Evolutionary conservation across 164 flowering plant genomes (phyloP).

Genomic region (Santalum album): DNA sequence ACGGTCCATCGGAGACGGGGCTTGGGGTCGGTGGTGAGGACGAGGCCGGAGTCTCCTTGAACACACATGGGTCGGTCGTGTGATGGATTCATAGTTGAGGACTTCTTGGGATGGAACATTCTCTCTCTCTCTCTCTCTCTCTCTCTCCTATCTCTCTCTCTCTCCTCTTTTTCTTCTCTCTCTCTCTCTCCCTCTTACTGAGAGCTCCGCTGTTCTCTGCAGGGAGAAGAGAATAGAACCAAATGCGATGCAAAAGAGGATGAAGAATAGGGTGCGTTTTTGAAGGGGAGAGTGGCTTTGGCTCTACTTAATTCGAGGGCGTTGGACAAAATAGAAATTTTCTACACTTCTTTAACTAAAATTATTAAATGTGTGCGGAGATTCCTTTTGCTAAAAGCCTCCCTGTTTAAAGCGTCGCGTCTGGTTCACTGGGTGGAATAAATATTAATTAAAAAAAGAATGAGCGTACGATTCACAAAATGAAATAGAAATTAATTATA

Average conservation of each 20-base stretch:
- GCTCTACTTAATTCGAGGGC: constrained; percentile 8
- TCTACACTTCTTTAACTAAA: background rate
- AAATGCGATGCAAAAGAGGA: constrained; percentile 52
- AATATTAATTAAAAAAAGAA: too few relatives aligned
- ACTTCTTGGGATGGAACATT: constrained; percentile 94
- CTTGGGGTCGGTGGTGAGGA: constrained; percentile 98
- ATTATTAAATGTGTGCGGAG: too few relatives aligned
- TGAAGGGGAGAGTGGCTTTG: constrained; percentile 24
- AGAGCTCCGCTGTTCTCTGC: background rate
- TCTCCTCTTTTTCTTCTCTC: constrained; percentile 20
- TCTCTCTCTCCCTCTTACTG: constrained; percentile 18
- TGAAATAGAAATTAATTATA: too few relatives aligned
- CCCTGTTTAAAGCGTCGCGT: too few relatives aligned
- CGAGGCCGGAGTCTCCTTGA: constrained; percentile 94
- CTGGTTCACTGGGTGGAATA: too few relatives aligned
- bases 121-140: constrained; percentile 31
- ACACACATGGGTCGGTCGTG: constrained; percentile 63
- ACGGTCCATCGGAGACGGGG: constrained; percentile 98
- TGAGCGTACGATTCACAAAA: too few relatives aligned
- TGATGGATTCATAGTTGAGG: constrained; percentile 62
- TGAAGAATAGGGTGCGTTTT: constrained; percentile 68
- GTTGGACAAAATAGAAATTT: constrained; percentile 2
- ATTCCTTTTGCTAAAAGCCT: too few relatives aligned
- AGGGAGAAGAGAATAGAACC: constrained; percentile 30
- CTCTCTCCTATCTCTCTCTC: constrained; percentile 13